These are phyloP conservation scores for Apiotrichum brassicae DNA, from an alignment of 1,284 basidiomycete species.

Conservation along the genomic window DNA sequence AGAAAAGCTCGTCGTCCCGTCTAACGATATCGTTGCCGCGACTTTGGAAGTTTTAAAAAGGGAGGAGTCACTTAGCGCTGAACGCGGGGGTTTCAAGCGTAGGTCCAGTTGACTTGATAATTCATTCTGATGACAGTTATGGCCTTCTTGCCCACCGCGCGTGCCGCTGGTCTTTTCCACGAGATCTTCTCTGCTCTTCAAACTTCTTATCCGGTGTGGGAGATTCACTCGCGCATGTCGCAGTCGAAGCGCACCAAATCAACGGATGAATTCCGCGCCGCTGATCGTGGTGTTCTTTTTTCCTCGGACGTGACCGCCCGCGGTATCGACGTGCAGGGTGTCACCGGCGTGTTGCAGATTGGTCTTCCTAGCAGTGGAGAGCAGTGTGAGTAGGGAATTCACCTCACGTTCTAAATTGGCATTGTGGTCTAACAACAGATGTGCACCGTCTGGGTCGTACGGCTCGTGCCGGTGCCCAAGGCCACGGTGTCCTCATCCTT, in stretches of 20 bases:
- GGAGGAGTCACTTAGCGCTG: conserved; percentile 32
- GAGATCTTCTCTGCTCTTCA: conserved; percentile 47
- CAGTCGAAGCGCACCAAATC: conserved; percentile 49
- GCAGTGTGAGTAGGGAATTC: conserved; percentile 38
- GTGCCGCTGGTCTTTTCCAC: conserved; percentile 56
- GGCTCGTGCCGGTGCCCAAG: conserved; percentile 51
- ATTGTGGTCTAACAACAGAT: conserved; percentile 22
- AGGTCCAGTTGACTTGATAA: conserved; percentile 2
- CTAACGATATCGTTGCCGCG: conserved; percentile 51
- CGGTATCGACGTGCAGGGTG: conserved; percentile 50
- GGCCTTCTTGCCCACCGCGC: conserved; percentile 64
- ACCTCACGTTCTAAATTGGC: not conserved
- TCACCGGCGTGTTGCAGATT: conserved; percentile 54
- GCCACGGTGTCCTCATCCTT: conserved; percentile 57
- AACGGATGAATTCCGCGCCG: conserved; percentile 54
- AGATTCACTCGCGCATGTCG: conserved; percentile 44
- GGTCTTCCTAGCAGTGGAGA: conserved; percentile 48
- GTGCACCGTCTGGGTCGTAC: conserved; percentile 52
- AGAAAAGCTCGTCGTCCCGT: conserved; percentile 49
- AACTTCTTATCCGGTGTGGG: conserved; percentile 30
- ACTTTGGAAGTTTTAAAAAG: conserved; percentile 42
- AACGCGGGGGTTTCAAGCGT: conserved; percentile 39
- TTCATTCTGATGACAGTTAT: conserved; percentile 45
- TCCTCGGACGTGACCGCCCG: conserved; percentile 52
- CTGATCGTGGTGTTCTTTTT: conserved; percentile 50